A percentile compares a stretch with the other conserved stretches of the same genome.
These are phyloP conservation scores for Phytophthora fragariaefolia DNA, from an alignment of 352 stramenopile genomes.

Conservation along the genomic window DNA sequence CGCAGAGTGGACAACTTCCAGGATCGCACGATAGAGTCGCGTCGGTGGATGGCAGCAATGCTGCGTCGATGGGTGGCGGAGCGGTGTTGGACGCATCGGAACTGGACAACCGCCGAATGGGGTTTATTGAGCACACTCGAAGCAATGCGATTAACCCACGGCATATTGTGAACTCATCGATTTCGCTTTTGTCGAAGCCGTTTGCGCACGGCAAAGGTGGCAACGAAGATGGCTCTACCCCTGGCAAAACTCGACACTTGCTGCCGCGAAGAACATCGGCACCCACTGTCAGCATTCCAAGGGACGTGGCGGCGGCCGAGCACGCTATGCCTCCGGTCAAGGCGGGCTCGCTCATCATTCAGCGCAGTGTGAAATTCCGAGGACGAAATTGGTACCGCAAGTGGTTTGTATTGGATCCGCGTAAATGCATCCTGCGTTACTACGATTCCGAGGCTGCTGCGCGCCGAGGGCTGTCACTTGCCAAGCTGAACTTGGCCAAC, in stretches of 20 bases:
- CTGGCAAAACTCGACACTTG: conserved; percentile 36
- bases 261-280: conserved; percentile 30
- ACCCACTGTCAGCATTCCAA: conserved; percentile 13
- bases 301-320: conserved; percentile 9
- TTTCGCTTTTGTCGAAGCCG: conserved; percentile 77
- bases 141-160: conserved; percentile 68
- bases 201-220: conserved; percentile 45
- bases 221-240: conserved; percentile 27
- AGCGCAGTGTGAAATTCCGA: conserved; percentile 76
- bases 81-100: conserved; percentile 18
- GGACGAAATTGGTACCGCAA: conserved; percentile 82
- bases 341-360: conserved; percentile 65
- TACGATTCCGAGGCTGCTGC: conserved; percentile 76
- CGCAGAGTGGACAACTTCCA: conserved; percentile 22
- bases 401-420: conserved; percentile 76
- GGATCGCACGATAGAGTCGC: conserved; percentile 15
- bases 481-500: conserved; percentile 69
- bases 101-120: conserved; percentile 51
- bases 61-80: conserved; percentile 13
- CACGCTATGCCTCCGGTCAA: conserved; percentile 40
- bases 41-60: conserved; percentile 22
- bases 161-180: conserved; percentile 72
- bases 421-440: conserved; percentile 70
- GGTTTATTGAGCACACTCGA: conserved; percentile 73
- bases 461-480: conserved; percentile 58